Conservation (phyloP, 371 early-diverging fungal species). For the Mucor piriformis region DNA sequence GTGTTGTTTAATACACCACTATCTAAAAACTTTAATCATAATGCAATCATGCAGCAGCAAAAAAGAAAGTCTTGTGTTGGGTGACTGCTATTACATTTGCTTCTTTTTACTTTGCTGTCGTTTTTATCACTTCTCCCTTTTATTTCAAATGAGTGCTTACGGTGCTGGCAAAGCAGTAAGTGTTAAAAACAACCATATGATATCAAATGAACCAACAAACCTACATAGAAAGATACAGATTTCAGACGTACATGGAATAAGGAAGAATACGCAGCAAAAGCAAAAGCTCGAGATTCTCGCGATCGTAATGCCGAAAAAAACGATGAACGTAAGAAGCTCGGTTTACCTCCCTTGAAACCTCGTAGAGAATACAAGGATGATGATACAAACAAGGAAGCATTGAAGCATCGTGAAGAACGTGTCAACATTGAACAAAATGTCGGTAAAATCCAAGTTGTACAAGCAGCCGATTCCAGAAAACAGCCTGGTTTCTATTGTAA, state of each 20-base stretch:
- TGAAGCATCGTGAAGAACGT: constrained; percentile 52
- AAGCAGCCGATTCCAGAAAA: constrained; percentile 53
- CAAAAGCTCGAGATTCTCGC: constrained; percentile 49
- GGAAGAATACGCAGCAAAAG: constrained; percentile 60
- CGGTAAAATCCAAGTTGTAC: constrained; percentile 84
- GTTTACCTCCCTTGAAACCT: constrained; percentile 38
- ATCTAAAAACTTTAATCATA: no score
- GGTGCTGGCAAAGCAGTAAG: constrained; percentile 34
- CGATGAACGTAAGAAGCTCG: constrained; percentile 43
- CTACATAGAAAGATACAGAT: constrained; percentile 46
- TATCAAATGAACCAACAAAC: neutral
- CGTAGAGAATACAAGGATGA: constrained; percentile 33
- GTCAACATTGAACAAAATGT: constrained; percentile 74
- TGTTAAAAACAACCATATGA: neutral
- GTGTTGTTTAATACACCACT: no score
- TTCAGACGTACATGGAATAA: constrained; percentile 72
- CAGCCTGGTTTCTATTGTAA: constrained; percentile 94
- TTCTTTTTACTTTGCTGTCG: no score
- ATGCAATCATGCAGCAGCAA: no score
- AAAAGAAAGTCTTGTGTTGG: no score
- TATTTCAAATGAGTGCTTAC: constrained; percentile 27
- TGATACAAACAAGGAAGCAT: constrained; percentile 33
- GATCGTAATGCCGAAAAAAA: constrained; percentile 42
- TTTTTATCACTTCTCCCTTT: neutral
- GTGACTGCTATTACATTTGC: no score